These are phyloP conservation scores for Arthrobotrys iridis DNA, from an alignment of 2,329 filamentous ascomycete species.

Conservation along the genomic window DNA sequence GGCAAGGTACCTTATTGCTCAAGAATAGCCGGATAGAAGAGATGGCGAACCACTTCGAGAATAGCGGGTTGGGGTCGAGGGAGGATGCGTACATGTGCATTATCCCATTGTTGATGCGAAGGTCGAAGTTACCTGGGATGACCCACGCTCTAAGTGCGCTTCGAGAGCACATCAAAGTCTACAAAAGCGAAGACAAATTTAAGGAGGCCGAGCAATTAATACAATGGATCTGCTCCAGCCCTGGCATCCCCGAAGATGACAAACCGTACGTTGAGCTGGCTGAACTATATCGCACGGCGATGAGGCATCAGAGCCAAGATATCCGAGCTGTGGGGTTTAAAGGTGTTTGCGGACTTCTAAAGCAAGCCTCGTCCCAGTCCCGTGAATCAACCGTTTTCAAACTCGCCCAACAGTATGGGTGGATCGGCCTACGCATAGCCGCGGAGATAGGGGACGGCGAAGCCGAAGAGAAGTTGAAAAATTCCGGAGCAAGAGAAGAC, in stretches of 20 bases:
- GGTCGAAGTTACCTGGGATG: constrained; percentile 10
- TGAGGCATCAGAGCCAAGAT: not conserved
- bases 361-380: not conserved
- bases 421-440: constrained; percentile 37
- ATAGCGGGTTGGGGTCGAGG: constrained; percentile 55
- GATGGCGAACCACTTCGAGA: constrained; percentile 57
- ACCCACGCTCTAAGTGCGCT: not conserved
- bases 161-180: not conserved
- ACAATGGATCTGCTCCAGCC: not conserved
- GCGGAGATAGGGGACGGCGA: not conserved
- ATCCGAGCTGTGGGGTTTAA: not conserved
- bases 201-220: not conserved
- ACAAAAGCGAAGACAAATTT: not conserved
- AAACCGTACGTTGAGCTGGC: not conserved
- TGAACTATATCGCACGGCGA: constrained; percentile 23
- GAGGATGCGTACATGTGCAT: constrained; percentile 59
- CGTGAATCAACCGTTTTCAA: not conserved
- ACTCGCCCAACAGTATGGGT: constrained; percentile 13
- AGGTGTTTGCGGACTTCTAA: constrained; percentile 15
- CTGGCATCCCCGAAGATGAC: not conserved
- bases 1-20: not conserved
- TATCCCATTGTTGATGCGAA: constrained; percentile 57
- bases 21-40: constrained; percentile 25
- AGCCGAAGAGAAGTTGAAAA: not conserved
- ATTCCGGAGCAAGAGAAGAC: not conserved